phyloP scores from a whole-genome alignment of 1,284 basidiomycete species.

The Cronartium ribicola region DNA sequence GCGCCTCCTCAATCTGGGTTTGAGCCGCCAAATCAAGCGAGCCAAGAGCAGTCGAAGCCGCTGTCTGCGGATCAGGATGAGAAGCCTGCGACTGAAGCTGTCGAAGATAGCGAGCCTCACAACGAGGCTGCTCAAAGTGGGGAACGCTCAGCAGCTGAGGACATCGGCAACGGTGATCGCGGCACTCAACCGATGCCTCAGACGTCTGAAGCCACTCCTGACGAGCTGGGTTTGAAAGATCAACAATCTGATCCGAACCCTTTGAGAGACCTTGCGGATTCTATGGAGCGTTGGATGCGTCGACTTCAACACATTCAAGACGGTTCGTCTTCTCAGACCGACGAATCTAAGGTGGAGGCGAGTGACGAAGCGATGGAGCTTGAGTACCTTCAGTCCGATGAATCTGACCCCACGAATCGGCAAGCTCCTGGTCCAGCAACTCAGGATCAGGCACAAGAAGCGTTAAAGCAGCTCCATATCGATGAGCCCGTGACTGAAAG shows the following conservation, averaged over 20 bases:
- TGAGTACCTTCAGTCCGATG: conserved; percentile 27
- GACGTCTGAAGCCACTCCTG: background rate
- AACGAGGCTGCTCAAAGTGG: background rate
- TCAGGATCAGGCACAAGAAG: conserved; percentile 34
- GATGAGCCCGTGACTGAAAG: conserved; percentile 26
- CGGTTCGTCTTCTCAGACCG: background rate
- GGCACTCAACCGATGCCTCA: conserved; percentile 11
- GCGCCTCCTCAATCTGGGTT: background rate
- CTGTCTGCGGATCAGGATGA: background rate
- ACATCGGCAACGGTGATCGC: background rate
- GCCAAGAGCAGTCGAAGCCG: conserved; percentile 4
- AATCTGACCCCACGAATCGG: background rate
- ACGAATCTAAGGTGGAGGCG: conserved; percentile 18
- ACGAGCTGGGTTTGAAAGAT: background rate
- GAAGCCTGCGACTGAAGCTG: conserved; percentile 5
- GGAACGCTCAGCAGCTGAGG: background rate
- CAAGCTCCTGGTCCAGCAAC: conserved; percentile 40
- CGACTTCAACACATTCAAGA: conserved; percentile 35
- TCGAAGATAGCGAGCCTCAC: conserved; percentile 2
- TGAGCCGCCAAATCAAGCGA: background rate
- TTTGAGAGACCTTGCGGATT: conserved; percentile 22
- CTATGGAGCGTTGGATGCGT: conserved; percentile 34
- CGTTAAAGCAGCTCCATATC: conserved; percentile 19
- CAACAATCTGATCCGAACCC: conserved; percentile 18
- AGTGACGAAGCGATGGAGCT: conserved; percentile 23